Conservation (phyloP, 1,284 basidiomycete genomes). For the Ceratobasidium papillatum region DNA sequence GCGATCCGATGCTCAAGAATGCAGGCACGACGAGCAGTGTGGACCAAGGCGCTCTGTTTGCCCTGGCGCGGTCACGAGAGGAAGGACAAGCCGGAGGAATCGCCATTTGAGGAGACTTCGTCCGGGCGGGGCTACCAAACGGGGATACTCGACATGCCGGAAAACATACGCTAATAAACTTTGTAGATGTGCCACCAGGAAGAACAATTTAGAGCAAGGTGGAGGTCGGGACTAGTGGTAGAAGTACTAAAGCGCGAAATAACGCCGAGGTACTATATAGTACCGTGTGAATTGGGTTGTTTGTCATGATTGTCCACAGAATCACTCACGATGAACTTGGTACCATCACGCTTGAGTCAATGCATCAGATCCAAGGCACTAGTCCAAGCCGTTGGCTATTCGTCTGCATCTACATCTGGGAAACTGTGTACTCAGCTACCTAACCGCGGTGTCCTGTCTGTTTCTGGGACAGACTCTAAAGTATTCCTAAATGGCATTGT, state of each 20-base stretch:
- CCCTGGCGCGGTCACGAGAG: constrained; percentile 29
- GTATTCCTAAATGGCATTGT: constrained; percentile 92
- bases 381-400: background rate
- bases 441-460: constrained; percentile 72
- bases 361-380: background rate
- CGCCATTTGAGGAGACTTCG: constrained; percentile 13
- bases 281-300: background rate
- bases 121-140: constrained; percentile 13
- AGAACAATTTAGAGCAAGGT: background rate
- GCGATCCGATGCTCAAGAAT: background rate
- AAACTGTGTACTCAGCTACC: constrained; percentile 52
- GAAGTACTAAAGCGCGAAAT: background rate
- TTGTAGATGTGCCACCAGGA: background rate
- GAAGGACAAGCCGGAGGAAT: background rate
- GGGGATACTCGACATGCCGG: constrained; percentile 16
- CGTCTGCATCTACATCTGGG: background rate
- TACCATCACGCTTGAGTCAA: background rate
- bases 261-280: constrained; percentile 22
- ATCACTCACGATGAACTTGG: constrained; percentile 4
- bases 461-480: constrained; percentile 80
- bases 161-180: background rate
- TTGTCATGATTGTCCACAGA: background rate
- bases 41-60: background rate
- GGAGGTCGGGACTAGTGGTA: background rate
- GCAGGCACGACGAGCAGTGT: background rate